Evolutionary conservation across 148 eudicot species (phyloP).

Genomic region (Drosera capensis): DNA sequence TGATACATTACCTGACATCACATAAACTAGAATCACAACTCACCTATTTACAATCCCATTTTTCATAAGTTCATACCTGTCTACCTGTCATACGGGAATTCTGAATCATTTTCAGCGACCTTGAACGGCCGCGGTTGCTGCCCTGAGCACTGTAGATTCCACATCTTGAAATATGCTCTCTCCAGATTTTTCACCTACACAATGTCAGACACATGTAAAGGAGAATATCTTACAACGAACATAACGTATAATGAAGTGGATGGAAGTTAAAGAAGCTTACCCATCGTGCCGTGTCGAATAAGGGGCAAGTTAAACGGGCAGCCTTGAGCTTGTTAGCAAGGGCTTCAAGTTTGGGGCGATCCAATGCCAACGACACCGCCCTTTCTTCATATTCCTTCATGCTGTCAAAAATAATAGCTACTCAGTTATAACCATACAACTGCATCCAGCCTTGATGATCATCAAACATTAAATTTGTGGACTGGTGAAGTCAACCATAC

Average conservation of each 20-base stretch:
- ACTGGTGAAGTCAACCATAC: too few relatives aligned
- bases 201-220: not conserved
- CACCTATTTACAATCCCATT: conserved; percentile 24
- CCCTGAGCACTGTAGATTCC: conserved; percentile 74
- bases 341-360: conserved; percentile 54
- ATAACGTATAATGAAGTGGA: not conserved
- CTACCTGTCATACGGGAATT: conserved; percentile 58
- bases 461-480: too few relatives aligned
- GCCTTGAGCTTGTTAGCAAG: conserved; percentile 72
- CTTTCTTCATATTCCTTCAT: conserved; percentile 82
- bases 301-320: conserved; percentile 70
- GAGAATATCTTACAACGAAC: not conserved
- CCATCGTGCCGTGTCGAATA: conserved; percentile 94
- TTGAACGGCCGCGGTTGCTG: conserved; percentile 68
- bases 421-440: too few relatives aligned
- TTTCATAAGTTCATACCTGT: conserved; percentile 3
- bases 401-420: conserved; percentile 25
- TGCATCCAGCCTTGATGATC: not conserved
- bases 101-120: conserved; percentile 60
- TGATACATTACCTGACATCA: too few relatives aligned
- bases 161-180: conserved; percentile 79
- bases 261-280: conserved; percentile 26
- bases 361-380: conserved; percentile 67
- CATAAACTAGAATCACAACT: too few relatives aligned
- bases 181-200: conserved; percentile 77